These are phyloP conservation scores for Colletotrichum sublineola DNA, from an alignment of 2,329 filamentous ascomycete genomes.

Conservation along the genomic window DNA sequence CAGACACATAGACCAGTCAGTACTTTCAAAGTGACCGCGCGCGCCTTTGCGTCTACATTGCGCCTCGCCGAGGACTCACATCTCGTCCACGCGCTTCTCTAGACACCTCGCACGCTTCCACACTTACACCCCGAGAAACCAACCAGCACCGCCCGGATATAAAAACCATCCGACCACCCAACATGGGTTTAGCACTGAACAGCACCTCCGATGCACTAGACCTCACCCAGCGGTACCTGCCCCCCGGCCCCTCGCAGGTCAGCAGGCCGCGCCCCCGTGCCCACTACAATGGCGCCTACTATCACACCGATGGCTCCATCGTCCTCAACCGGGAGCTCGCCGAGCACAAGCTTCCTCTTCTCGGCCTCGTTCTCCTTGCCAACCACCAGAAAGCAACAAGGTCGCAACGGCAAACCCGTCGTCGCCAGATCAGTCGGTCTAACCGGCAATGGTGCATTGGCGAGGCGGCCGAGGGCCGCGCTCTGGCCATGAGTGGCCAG, in stretches of 20 bases:
- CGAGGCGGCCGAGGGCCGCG: constrained; percentile 49
- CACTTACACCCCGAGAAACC: background rate
- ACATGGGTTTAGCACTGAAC: constrained; percentile 32
- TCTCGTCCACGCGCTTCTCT: constrained; percentile 9
- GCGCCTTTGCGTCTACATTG: constrained; percentile 17
- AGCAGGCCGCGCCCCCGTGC: constrained; percentile 4
- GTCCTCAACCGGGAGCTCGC: constrained; percentile 15
- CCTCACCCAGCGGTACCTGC: constrained; percentile 23
- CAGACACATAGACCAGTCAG: background rate
- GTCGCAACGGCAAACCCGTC: background rate
- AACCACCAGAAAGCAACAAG: constrained; percentile 12
- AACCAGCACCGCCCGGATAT: background rate
- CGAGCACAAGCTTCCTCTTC: constrained; percentile 26
- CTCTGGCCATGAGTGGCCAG: constrained; percentile 53
- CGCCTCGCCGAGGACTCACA: constrained; percentile 4
- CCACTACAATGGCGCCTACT: constrained; percentile 28
- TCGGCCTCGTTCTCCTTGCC: constrained; percentile 31
- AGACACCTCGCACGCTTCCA: background rate
- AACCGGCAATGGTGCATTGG: constrained; percentile 22
- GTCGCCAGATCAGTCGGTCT: constrained; percentile 8
- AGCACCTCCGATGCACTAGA: constrained; percentile 29
- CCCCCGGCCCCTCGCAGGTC: constrained; percentile 28
- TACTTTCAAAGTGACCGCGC: background rate
- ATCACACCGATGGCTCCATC: constrained; percentile 23
- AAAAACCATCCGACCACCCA: background rate